Evolutionary conservation across 306 rosid genomes (phyloP), one percentile per base, ranked within the genome.

Genomic region (Canavalia gladiata): DNA sequence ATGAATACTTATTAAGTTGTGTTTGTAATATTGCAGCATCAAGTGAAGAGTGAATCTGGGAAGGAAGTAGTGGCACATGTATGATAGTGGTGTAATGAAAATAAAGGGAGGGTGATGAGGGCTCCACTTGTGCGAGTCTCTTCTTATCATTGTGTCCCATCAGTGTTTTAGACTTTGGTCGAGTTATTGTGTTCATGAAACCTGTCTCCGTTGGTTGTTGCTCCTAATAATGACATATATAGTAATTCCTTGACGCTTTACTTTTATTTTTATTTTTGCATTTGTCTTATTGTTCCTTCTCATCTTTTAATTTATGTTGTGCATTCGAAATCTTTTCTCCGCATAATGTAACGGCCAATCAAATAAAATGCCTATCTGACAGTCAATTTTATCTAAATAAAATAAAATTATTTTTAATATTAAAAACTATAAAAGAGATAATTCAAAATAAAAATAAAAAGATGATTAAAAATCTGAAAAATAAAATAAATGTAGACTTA

Each of bases 61-160:
- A 8, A n/a, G 64, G 62, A 74, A 67, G 45, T 28, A 29, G 60
- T 0, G 54, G 13, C 0, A 47, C 47, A 49, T 33, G 5, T 58
- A 70, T 42, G 4, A 46, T 13, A 57, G 34, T 67, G 18, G 1
- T 2, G 18, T 13, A 69, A 33, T 4, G 42, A 29, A 7, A 84
- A 83, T 83, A 65, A 79, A 45, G 34, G 67, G 66, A 31, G 0
- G 4, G 39, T 5, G 57, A 56, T 10, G 33, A 52, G 75, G 74
- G 68, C 65, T 72, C 71, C 80, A 72, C 65, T 65, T 65, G 43
- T 65, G 65, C 58, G 74, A 72, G 79, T 59, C 67, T 51, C 39
- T 28, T 54, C 55, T 60, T 67, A 37, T 67, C 28, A 37, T 29
- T 5, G 3, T 66, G 43, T 78, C 57, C 45, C 42, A 0, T 34